Percentiles rank a stretch among this genome's conserved stretches.
Conservation (phyloP, 306 rosid species). For the Echinosophora koreensis region DNA sequence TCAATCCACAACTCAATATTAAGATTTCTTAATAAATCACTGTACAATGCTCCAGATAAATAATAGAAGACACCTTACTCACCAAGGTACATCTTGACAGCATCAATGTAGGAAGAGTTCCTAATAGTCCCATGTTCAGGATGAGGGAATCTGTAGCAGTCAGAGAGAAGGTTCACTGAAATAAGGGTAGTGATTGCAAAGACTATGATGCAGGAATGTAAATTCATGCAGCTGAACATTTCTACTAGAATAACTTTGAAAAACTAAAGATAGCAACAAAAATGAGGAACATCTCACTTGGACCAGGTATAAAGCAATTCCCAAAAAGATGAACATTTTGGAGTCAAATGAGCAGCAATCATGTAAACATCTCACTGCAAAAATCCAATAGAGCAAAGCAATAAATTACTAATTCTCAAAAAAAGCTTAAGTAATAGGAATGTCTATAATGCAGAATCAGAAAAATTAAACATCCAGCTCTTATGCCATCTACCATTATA, state of each 20-base stretch:
- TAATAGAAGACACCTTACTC: not conserved
- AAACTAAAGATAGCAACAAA: conserved; percentile 42
- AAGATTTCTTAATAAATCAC: not conserved
- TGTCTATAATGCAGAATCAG: too few species aligned
- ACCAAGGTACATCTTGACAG: conserved; percentile 61
- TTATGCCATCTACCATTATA: too few species aligned
- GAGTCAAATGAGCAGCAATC: conserved; percentile 83
- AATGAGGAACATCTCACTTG: conserved; percentile 60
- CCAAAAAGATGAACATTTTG: conserved; percentile 81
- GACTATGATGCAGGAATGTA: conserved; percentile 31
- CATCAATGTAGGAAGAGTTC: conserved; percentile 52
- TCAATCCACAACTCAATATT: not conserved
- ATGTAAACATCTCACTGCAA: too few species aligned
- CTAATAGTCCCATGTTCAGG: conserved; percentile 51
- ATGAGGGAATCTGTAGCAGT: conserved; percentile 65
- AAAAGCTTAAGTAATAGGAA: too few species aligned
- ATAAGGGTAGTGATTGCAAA: conserved; percentile 61
- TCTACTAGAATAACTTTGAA: conserved; percentile 40
- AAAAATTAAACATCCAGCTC: too few species aligned
- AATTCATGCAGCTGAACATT: conserved; percentile 28
- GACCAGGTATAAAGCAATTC: conserved; percentile 69
- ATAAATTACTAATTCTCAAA: too few species aligned
- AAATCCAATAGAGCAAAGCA: too few species aligned
- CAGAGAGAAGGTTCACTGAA: conserved; percentile 59
- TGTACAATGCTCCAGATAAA: not conserved